These are phyloP conservation scores for Leccinum fibrillosum DNA, from an alignment of 768 basidiomycete genomes.

Conservation along the genomic window DNA sequence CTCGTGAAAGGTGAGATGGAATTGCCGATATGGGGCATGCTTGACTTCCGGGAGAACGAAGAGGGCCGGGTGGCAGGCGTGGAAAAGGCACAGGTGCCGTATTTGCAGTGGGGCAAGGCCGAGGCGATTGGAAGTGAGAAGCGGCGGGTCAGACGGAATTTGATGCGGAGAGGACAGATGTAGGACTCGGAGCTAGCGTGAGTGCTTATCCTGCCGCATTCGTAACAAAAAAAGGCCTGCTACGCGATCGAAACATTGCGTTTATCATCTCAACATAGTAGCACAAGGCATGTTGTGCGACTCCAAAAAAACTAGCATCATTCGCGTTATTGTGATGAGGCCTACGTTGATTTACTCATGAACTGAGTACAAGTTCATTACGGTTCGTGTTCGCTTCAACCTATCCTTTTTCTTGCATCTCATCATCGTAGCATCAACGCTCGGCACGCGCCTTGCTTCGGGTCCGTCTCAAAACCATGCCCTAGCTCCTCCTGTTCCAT, in stretches of 20 bases:
- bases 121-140: conserved; percentile 72
- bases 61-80: conserved; percentile 44
- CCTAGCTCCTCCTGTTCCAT: too few species aligned
- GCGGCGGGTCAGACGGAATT: conserved; percentile 74
- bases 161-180: conserved; percentile 82
- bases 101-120: conserved; percentile 70
- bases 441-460: too few species aligned
- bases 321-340: too few species aligned
- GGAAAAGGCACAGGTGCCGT: conserved; percentile 63
- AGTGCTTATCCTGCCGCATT: background rate
- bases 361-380: too few species aligned
- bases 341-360: background rate
- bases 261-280: background rate
- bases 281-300: background rate
- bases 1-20: conserved; percentile 88
- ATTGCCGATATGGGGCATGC: conserved; percentile 82
- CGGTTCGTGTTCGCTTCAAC: too few species aligned
- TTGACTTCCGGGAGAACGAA: conserved; percentile 58
- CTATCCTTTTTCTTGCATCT: too few species aligned
- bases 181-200: conserved; percentile 20
- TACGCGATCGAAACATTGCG: background rate
- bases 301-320: background rate
- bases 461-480: too few species aligned
- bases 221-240: background rate
- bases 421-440: too few species aligned